phyloP scores from a whole-genome alignment of 805 yeast genomes.

The Yamadazyma akitaensis region DNA sequence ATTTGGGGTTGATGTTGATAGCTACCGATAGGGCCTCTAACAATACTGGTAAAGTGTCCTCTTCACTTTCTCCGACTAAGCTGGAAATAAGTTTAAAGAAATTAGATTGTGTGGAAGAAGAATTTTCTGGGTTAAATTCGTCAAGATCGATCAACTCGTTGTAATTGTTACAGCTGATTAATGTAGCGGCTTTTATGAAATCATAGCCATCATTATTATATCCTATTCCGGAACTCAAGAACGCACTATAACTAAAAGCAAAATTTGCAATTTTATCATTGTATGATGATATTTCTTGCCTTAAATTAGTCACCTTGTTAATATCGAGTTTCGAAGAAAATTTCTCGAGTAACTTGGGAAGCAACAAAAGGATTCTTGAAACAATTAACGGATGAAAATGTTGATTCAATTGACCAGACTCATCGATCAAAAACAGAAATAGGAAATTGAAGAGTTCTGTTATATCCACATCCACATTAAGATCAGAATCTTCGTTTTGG shows the following conservation, averaged over 20 bases:
- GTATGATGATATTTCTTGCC: not conserved
- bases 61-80: slow-evolving; percentile 62
- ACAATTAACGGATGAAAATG: slow-evolving; percentile 34
- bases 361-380: slow-evolving; percentile 46
- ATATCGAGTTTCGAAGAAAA: slow-evolving; percentile 33
- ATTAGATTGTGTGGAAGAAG: slow-evolving; percentile 26
- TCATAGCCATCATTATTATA: slow-evolving; percentile 6
- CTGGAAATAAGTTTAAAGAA: slow-evolving; percentile 39
- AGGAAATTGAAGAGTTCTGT: slow-evolving; percentile 12
- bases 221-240: slow-evolving; percentile 17
- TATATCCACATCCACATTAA: slow-evolving; percentile 15
- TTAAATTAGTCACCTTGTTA: not conserved
- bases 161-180: slow-evolving; percentile 56
- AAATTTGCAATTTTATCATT: slow-evolving; percentile 24
- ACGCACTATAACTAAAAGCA: slow-evolving; percentile 25
- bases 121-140: slow-evolving; percentile 8
- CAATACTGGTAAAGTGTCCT: slow-evolving; percentile 73
- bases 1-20: slow-evolving; percentile 35
- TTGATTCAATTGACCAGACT: slow-evolving; percentile 2
- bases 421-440: slow-evolving; percentile 18
- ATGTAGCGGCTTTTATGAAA: slow-evolving; percentile 27
- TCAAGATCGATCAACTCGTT: slow-evolving; percentile 24
- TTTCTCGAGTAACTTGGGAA: slow-evolving; percentile 58
- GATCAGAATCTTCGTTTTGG: slow-evolving; percentile 35
- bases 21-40: slow-evolving; percentile 66